Evolutionary conservation across 208 protist species (phyloP).

Genomic region (Wallacemonas sp.): DNA sequence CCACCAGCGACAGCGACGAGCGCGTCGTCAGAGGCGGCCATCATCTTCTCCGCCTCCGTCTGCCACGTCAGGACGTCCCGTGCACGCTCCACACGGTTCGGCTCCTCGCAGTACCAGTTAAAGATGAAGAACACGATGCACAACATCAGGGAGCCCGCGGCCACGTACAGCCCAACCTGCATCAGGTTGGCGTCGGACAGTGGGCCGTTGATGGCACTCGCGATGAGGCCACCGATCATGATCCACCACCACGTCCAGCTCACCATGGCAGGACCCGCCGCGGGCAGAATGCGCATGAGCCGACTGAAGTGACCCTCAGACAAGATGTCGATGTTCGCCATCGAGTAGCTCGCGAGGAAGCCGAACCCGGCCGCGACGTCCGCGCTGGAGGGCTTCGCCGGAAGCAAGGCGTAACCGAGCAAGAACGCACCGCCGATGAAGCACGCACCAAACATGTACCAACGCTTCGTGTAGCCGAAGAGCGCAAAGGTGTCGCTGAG

Average conservation of each 20-base stretch:
- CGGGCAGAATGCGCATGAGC: conserved; percentile 22
- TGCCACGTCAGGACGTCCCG: conserved; percentile 50
- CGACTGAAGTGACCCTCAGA: conserved; percentile 43
- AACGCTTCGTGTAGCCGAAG: conserved; percentile 75
- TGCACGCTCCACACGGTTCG: conserved; percentile 24
- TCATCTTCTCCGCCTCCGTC: conserved; percentile 41
- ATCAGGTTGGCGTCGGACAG: conserved; percentile 19
- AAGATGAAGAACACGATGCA: conserved; percentile 20
- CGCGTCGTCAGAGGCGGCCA: conserved; percentile 35
- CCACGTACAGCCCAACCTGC: conserved; percentile 17
- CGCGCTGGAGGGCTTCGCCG: conserved; percentile 11
- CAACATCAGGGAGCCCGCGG: conserved; percentile 18
- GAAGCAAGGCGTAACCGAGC: conserved; percentile 21
- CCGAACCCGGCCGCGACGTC: conserved; percentile 14
- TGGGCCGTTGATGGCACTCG: conserved; percentile 19
- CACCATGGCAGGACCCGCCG: conserved; percentile 20
- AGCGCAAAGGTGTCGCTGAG: conserved; percentile 62
- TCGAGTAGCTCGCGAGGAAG: conserved; percentile 25
- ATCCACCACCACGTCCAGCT: conserved; percentile 38
- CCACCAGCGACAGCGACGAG: conserved; percentile 19
- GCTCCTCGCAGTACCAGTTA: conserved; percentile 33
- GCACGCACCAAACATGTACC: conserved; percentile 37
- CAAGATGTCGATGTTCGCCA: conserved; percentile 35
- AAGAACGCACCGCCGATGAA: conserved; percentile 14
- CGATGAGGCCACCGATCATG: conserved; percentile 24